A percentile compares a stretch with the other conserved stretches of the same genome.
Conservation (phyloP, 495 filamentous ascomycete species). For the Penicillium cosmopolitanum region DNA sequence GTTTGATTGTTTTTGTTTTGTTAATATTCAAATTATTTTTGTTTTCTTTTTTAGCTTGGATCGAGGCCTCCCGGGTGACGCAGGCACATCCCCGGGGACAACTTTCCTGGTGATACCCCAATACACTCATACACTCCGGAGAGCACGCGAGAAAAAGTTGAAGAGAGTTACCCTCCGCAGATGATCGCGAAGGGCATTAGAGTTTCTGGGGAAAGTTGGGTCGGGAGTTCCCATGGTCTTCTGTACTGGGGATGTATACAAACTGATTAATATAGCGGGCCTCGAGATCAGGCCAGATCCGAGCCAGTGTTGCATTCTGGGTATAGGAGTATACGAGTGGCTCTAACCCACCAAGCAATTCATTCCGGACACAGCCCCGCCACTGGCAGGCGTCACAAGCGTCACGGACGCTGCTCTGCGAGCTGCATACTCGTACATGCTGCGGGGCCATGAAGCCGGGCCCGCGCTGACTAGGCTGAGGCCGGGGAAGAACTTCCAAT, state of each 20-base stretch:
- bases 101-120: constrained; percentile 23
- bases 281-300: neutral
- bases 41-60: no score
- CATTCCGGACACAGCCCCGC: constrained; percentile 6
- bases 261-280: neutral
- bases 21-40: no score
- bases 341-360: neutral
- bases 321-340: neutral
- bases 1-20: no score
- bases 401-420: neutral
- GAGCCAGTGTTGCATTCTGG: neutral
- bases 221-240: neutral
- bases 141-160: constrained; percentile 12
- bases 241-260: no score
- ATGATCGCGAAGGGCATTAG: constrained; percentile 4
- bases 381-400: no score
- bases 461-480: neutral
- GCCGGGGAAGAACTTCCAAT: constrained; percentile 14
- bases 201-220: constrained; percentile 21
- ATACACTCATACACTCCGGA: constrained; percentile 15
- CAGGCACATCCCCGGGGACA: neutral
- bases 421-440: neutral
- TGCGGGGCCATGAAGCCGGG: constrained; percentile 8
- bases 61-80: no score
- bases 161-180: neutral